Evolutionary conservation across 176 grass and related monocot genomes (phyloP), one percentile per base, ranked within the genome.

Genomic region (Elymus sibiricus): DNA sequence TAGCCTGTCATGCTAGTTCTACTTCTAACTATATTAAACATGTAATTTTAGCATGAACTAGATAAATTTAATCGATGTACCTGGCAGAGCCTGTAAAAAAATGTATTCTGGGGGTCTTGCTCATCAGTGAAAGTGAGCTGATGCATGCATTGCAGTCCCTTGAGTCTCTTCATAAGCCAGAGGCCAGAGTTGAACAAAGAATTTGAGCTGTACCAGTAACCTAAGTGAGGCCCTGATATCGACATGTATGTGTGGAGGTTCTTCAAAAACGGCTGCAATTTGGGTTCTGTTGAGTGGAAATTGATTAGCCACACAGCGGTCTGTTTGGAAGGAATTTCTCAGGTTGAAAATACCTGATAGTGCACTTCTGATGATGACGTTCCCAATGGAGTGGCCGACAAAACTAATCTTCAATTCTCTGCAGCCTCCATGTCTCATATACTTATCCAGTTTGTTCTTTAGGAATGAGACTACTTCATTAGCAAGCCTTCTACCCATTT

Each of bases 301-400:
- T 24, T 59, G 42, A 29, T 79, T 79, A 73, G 65, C 53, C 11
- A 74, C 40, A 74, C 19, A 31, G 9, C 63, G 3, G 77, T 47
- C n/a, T 71, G 17, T 15, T 74, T 25, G 10, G 82, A 56, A 75
- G 24, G 4, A 51, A 87, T 27, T 66, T 31, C 1, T n/a, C 1
- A 44, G 26, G 15, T 83, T 37, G 68, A 88, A 79, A 78, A 25
- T 82, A 98, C 95, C 93, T 55, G 87, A 62, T 67, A 98, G 88
- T 60, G 95, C 95, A 87, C 82, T 98, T 87, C 91, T 93, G 51
- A 98, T 91, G 67, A 98, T 95, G 42, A 98, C 85, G 78, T 98
- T 98, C 28, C 95, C 95, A 75, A 98, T 98, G 79, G 95, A 98
- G 86, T 98, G 93, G 15, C 95, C 95, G 5, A 98, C 93, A 84